Evolutionary conservation across 768 basidiomycete genomes (phyloP), one percentile per base, ranked within the genome.

Genomic region (Termitomyces sp.): DNA sequence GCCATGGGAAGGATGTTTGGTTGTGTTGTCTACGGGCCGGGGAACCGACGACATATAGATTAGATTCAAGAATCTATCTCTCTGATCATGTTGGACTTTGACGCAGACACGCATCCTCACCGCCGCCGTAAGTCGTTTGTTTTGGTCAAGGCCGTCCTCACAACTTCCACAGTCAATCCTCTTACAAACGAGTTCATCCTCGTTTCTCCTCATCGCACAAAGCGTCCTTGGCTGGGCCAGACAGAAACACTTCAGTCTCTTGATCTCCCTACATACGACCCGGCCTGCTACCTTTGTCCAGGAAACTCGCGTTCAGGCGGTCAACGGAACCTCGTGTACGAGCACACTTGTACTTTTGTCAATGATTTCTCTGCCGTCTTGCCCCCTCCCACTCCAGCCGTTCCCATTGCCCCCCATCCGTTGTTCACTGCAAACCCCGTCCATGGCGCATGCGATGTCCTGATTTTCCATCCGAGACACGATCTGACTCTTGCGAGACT

Each of bases 191-290:
- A 87, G 62, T 77, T 90, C 65, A 73, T 93, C 53, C 83, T 95
- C 34, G 88, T 93, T 35, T 93, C 92, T 38, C 91, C 93, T 0
- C 93, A 96, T 68, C 87, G 94, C 50, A 91, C 78, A 8, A 92
- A 90, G 64, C 83, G 94, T 19, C 94, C 94, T 14, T 97, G 94
- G 94, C 78, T 85, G 40, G 93, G 93, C 30, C 91, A 95, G 66
- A 82, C 83, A 1, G 93, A 96, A 58, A 68, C 83, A 1, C 77
- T 85, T 0, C 78, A 84, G 55, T 45, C 75, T 1, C 64, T 71
- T 7, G 65, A 72, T 35, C 75, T 88, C 5, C 87, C 85, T 0
- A 58, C 76, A 43, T 81, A 91, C 61, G 91, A 93, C 63, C 78
- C 80, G 5, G 69, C 72, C 38, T 95, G 93, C 65, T 94, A 91